Conservation (phyloP, 106 monocot genomes). For the Dendrobium huoshanense region DNA sequence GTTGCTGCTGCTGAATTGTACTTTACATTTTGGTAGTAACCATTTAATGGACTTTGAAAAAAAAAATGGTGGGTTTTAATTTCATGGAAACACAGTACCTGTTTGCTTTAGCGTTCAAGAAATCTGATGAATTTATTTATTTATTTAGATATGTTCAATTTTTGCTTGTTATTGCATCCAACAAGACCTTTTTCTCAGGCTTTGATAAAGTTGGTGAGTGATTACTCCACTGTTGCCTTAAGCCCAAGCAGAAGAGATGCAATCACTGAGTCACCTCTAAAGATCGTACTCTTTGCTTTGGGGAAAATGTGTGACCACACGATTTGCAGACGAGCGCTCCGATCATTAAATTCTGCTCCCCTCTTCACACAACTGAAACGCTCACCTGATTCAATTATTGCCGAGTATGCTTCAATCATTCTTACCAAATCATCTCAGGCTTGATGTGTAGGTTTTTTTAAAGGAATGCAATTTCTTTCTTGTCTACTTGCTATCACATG, state of each 20-base stretch:
- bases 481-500: no score
- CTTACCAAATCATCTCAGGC: conserved; percentile 38
- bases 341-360: conserved; percentile 59
- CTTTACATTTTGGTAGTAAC: background rate
- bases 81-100: no score
- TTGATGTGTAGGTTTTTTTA: conserved; percentile 3
- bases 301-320: conserved; percentile 87
- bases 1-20: background rate
- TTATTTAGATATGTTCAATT: background rate
- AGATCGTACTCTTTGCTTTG: conserved; percentile 72
- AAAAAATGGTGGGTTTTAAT: background rate
- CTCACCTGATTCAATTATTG: conserved; percentile 57
- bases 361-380: conserved; percentile 41
- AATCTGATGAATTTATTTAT: no score
- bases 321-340: conserved; percentile 54
- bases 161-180: background rate
- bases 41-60: no score
- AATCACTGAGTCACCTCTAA: conserved; percentile 67
- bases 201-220: conserved; percentile 65
- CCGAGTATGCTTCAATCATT: conserved; percentile 52
- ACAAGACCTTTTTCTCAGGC: conserved; percentile 31
- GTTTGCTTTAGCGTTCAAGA: no score
- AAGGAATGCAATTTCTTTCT: no score
- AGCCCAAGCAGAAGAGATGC: conserved; percentile 70
- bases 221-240: conserved; percentile 44